Base-by-base conservation (phyloP, 352 stramenopile species). In the Pythium dissimile region DNA sequence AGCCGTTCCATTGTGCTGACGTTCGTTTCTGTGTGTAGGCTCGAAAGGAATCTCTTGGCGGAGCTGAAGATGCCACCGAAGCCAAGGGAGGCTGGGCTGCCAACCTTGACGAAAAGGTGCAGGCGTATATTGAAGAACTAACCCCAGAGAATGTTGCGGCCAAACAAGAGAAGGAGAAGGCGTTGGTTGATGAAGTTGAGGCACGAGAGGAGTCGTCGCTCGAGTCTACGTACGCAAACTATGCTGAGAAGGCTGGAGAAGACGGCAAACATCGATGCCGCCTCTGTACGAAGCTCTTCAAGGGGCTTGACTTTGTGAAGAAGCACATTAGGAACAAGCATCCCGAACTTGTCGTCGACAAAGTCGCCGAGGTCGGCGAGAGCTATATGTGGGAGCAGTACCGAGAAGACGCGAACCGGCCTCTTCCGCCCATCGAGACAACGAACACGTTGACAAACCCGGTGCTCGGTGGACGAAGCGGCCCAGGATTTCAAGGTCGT, bases 261-360 rank as follows among this genome's bases (percentile, higher is more conserved):
- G 82, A 92, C 42, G 80, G 81, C 21, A 92, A 94, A 61, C 79
- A 92, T 61, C 73, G 83, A 39, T 92, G 83, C 54, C 78, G 84
- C 2, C 57, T 94, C n/a, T 95, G 85, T 49, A 89, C 79, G 3
- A 95, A 95, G 59, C 66, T 95, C 8, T 95, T 95, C 63, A 95
- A 95, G 64, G 83, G 81, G 4, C 71, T 90, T 34, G 81, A 92
- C 46, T 95, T 93, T 59, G 81, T 95, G 13, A 92, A 93, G 62
- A 95, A 95, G 57, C 85, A 95, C 67, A 89, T 93, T 54, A 79
- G 80, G 20, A 95, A 95, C 72, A 92, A 92, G 55, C 85, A 95
- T 60, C 78, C 77, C 5, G 85, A 95, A 62, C 66, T 93, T 8
- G 80, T 84, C 24, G 81, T 92, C 18, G 81, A 92, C 54, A 92